These are phyloP conservation scores for Hypsizygus marmoreus DNA, from an alignment of 768 basidiomycete genomes.

Conservation along the genomic window DNA sequence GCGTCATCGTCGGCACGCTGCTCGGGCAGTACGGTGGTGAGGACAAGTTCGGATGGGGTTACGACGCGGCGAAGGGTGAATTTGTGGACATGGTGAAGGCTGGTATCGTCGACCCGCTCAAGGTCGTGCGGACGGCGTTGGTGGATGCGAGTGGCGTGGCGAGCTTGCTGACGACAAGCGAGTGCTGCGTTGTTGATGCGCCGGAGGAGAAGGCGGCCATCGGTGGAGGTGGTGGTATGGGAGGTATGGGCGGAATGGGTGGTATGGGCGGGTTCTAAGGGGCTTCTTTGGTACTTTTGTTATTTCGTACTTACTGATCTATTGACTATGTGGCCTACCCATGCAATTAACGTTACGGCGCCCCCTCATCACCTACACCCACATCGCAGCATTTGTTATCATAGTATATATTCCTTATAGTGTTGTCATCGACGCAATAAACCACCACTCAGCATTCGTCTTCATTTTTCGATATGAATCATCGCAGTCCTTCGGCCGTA, in stretches of 20 bases:
- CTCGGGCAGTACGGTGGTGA: slow-evolving; percentile 63
- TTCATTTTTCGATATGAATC: no score
- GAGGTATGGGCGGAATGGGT: slow-evolving; percentile 45
- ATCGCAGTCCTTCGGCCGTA: no score
- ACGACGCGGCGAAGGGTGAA: slow-evolving; percentile 90
- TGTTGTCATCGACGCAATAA: no score
- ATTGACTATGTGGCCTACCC: no score
- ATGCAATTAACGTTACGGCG: slow-evolving; percentile 9
- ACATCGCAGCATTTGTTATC: slow-evolving; percentile 6
- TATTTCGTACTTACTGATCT: not conserved
- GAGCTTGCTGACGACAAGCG: slow-evolving; percentile 88
- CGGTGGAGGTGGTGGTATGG: slow-evolving; percentile 40
- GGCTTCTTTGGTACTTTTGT: not conserved
- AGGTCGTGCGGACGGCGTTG: slow-evolving; percentile 92
- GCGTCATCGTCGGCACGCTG: slow-evolving; percentile 90
- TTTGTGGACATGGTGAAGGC: slow-evolving; percentile 93
- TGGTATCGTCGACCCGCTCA: slow-evolving; percentile 94
- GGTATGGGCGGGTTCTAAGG: slow-evolving; percentile 39
- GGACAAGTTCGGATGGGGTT: slow-evolving; percentile 86
- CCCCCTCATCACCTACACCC: no score
- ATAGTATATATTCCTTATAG: slow-evolving; percentile 6
- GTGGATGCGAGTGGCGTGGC: slow-evolving; percentile 95
- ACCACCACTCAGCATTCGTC: no score
- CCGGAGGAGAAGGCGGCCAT: slow-evolving; percentile 72
- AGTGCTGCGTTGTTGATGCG: slow-evolving; percentile 90